These are phyloP conservation scores for Aureobasidium sp. DNA, from an alignment of 2,329 filamentous ascomycete genomes.

Conservation along the genomic window DNA sequence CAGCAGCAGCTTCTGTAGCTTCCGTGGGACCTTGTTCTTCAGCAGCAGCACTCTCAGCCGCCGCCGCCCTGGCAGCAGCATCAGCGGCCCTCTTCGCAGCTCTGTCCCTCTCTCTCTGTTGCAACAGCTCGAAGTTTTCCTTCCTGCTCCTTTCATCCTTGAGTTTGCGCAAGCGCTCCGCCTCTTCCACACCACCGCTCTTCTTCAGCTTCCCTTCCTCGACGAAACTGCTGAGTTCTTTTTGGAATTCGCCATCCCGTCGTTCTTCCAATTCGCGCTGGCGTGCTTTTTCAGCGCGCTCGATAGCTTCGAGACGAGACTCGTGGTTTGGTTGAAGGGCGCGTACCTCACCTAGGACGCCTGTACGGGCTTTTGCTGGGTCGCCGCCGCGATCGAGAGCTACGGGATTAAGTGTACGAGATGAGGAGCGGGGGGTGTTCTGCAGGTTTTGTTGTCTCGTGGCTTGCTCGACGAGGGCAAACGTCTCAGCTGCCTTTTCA, in stretches of 20 bases:
- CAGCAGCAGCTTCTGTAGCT: slow-evolving; percentile 13
- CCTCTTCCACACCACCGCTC: slow-evolving; percentile 88
- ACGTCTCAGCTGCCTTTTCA: slow-evolving; percentile 88
- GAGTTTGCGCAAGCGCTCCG: slow-evolving; percentile 70
- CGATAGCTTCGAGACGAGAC: slow-evolving; percentile 85
- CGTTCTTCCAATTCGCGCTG: slow-evolving; percentile 80
- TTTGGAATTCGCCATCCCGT: slow-evolving; percentile 68
- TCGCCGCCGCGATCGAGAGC: slow-evolving; percentile 44
- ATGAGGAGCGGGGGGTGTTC: slow-evolving; percentile 31
- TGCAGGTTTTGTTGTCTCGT: slow-evolving; percentile 93
- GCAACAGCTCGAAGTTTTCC: slow-evolving; percentile 55
- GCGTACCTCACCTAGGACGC: slow-evolving; percentile 83
- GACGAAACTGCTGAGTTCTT: slow-evolving; percentile 78
- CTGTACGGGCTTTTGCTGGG: slow-evolving; percentile 77
- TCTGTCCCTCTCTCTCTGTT: slow-evolving; percentile 40
- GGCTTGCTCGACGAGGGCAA: slow-evolving; percentile 90
- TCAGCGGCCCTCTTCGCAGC: slow-evolving; percentile 22
- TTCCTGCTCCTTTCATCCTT: slow-evolving; percentile 81
- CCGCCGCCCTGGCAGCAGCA: slow-evolving; percentile 16
- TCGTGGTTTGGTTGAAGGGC: slow-evolving; percentile 93
- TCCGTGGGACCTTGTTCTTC: slow-evolving; percentile 18
- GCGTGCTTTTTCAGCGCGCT: slow-evolving; percentile 86
- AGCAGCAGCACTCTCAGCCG: slow-evolving; percentile 6
- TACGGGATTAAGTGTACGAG: slow-evolving; percentile 18
- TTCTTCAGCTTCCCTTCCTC: slow-evolving; percentile 90